Evolutionary conservation across 768 basidiomycete species (phyloP), one percentile per base, ranked within the genome.

Genomic region (Mycena galericulata): DNA sequence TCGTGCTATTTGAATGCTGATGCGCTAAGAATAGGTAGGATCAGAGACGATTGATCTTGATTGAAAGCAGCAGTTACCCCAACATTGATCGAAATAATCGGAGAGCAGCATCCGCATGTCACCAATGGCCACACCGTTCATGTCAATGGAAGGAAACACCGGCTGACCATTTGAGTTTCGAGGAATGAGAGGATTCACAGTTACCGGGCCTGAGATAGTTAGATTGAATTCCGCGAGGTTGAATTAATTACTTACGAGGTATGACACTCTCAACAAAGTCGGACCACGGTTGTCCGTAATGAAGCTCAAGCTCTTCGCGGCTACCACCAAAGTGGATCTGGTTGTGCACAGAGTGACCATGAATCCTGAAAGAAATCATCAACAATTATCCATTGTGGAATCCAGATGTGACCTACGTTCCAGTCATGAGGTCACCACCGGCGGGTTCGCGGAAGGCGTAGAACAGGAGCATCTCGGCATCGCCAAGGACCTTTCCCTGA

Each of bases 391-490:
- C 15, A 26, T 10, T n/a, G 11, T 18, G 17, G 2, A 26, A 55
- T 11, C 36, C 14, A 55, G 12, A 36, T 36, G 32, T 3, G 3
- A 60, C 47, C 24, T 38, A 60, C 59, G 46, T 60, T 40, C 59
- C 59, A 50, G 56, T 38, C 10, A 32, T 9, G 17, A 65, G 64
- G 15, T 65, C 64, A 17, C 64, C 64, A 12, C 7, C 30, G 7
- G 26, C 18, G 17, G 64, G 36, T 4, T 59, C 64, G 3, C 64
- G 64, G 53, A 65, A 65, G 3, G 27, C 64, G 18, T 65, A 65
- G 38, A 65, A 65, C 11, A 65, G 30, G 22, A 59, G 11, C 64
- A 65, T 65, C 30, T 65, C 64, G 9, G 64, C 64, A 15, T 51
- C 49, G 4, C 64, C 64, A 8, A 65, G 12, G 17, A 65, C 9